Conservation (phyloP, 2,329 filamentous ascomycete genomes). For the Aulographum hederae region DNA sequence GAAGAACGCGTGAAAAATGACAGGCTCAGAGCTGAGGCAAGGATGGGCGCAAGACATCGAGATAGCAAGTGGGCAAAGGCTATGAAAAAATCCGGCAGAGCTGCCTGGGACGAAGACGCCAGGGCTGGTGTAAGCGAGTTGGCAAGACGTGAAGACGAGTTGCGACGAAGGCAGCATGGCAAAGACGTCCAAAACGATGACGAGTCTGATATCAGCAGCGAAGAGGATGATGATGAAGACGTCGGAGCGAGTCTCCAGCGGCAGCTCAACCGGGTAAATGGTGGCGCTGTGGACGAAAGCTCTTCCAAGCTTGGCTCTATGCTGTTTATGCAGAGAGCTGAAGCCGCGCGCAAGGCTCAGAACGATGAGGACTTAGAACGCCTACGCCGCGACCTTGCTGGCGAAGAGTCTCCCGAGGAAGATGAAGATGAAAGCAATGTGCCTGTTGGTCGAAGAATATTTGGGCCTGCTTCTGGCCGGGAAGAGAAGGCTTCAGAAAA, state of each 20-base stretch:
- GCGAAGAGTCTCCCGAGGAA: conserved; percentile 37
- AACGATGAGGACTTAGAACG: conserved; percentile 52
- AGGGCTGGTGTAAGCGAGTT: conserved; percentile 62
- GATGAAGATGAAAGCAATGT: conserved; percentile 32
- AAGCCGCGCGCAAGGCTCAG: conserved; percentile 55
- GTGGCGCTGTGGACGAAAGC: conserved; percentile 37
- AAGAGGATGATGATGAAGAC: conserved; percentile 40
- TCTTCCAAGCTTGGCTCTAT: conserved; percentile 38
- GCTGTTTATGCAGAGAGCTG: conserved; percentile 89
- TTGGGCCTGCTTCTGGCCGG: too few relatives aligned
- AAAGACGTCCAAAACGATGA: conserved; percentile 31
- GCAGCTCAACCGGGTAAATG: conserved; percentile 23
- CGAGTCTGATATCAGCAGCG: conserved; percentile 31
- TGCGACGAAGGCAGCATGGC: conserved; percentile 63
- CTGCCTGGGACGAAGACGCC: conserved; percentile 78
- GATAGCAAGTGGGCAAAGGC: conserved; percentile 89
- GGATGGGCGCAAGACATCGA: conserved; percentile 69
- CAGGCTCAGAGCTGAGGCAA: conserved; percentile 60
- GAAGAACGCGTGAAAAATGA: conserved; percentile 50
- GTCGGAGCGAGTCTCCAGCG: conserved; percentile 36
- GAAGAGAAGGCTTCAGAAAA: conserved; percentile 12
- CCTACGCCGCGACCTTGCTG: conserved; percentile 49
- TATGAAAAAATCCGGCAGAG: conserved; percentile 58
- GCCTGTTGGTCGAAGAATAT: conserved; percentile 52
- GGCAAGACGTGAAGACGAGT: conserved; percentile 65